phyloP scores from a whole-genome alignment of 345 rosid genomes.

The Salix suchowensis region DNA sequence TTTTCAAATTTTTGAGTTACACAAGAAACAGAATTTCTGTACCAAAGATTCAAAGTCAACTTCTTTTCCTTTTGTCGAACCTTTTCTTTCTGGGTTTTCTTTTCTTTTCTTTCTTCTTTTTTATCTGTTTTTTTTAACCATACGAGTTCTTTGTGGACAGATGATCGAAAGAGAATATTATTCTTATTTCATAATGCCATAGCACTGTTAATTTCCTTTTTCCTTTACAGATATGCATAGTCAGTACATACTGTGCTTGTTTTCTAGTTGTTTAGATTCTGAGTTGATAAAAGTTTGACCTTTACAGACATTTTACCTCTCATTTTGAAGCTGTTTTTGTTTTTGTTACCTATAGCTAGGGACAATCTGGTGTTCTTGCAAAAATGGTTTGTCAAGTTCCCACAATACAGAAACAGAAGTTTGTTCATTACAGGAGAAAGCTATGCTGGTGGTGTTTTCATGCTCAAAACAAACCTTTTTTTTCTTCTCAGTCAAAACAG shows the following conservation, averaged over 20 bases:
- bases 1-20: background rate
- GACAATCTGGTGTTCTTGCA: slow-evolving; percentile 89
- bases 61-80: background rate
- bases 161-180: slow-evolving; percentile 18
- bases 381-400: slow-evolving; percentile 81
- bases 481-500: background rate
- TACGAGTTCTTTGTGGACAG: slow-evolving; percentile 19
- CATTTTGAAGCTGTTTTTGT: slow-evolving; percentile 22
- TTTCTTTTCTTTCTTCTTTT: background rate
- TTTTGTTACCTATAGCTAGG: slow-evolving; percentile 52
- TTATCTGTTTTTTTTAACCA: background rate
- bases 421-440: slow-evolving; percentile 92
- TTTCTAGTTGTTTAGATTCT: slow-evolving; percentile 20
- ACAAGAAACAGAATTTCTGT: slow-evolving; percentile 21
- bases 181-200: slow-evolving; percentile 12
- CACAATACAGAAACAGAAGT: slow-evolving; percentile 85
- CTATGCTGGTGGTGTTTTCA: slow-evolving; percentile 67
- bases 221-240: slow-evolving; percentile 32
- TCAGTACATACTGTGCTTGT: slow-evolving; percentile 25
- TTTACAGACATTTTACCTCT: slow-evolving; percentile 21
- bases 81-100: background rate
- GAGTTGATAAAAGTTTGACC: slow-evolving; percentile 25
- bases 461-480: background rate
- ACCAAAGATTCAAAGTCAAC: slow-evolving; percentile 29
- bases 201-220: background rate